Evolutionary conservation across 2,329 filamentous ascomycete species (phyloP).

Genomic region (Arthrobotrys conoides): DNA sequence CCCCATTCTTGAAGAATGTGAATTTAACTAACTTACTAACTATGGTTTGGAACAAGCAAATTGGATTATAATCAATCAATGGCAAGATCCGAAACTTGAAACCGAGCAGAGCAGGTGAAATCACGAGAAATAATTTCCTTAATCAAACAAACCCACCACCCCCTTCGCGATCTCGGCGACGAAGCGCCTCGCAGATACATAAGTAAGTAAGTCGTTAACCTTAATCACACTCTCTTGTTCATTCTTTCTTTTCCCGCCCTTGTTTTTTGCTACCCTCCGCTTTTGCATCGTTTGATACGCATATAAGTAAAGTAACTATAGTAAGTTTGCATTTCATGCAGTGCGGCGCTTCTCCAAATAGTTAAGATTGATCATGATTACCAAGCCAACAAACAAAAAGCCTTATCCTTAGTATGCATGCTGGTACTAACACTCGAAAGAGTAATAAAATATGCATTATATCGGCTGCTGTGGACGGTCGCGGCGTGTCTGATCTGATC

Average conservation of each 20-base stretch:
- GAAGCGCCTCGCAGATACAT: conserved; percentile 18
- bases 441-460: conserved; percentile 11
- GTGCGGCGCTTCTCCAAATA: background rate
- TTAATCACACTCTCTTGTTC: conserved; percentile 22
- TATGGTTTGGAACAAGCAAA: conserved; percentile 27
- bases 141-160: background rate
- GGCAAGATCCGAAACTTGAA: conserved; percentile 48
- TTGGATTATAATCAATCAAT: conserved; percentile 4
- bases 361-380: background rate
- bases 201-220: conserved; percentile 11
- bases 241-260: background rate
- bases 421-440: conserved; percentile 13
- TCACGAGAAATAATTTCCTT: background rate
- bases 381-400: no score
- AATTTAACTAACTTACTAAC: no score
- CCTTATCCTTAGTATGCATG: background rate
- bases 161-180: conserved; percentile 20
- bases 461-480: background rate
- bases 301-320: no score
- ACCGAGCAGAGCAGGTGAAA: conserved; percentile 41
- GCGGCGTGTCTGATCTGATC: background rate
- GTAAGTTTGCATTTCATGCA: background rate
- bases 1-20: conserved; percentile 38
- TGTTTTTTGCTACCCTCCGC: no score
- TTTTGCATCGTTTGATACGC: background rate